These are phyloP conservation scores for Lumnitzera racemosa DNA, from an alignment of 345 rosid genomes.

Conservation along the genomic window DNA sequence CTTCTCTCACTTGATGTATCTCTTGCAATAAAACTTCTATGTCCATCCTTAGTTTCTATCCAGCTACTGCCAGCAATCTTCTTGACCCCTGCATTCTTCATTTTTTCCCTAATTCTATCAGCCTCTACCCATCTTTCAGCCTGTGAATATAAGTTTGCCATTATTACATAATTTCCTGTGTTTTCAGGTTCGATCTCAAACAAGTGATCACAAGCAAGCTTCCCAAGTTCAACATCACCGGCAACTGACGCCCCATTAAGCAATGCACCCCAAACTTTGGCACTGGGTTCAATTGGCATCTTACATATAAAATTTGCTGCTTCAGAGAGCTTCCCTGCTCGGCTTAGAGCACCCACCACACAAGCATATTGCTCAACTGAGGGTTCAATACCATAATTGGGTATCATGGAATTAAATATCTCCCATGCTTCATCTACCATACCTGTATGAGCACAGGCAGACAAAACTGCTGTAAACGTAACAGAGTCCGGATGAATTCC, in stretches of 20 bases:
- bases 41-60: slow-evolving; percentile 46
- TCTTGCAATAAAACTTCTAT: slow-evolving; percentile 35
- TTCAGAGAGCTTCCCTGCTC: slow-evolving; percentile 62
- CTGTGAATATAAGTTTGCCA: slow-evolving; percentile 76
- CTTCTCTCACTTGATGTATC: slow-evolving; percentile 36
- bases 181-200: slow-evolving; percentile 72
- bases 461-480: slow-evolving; percentile 61
- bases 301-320: slow-evolving; percentile 56
- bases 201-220: slow-evolving; percentile 46
- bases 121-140: slow-evolving; percentile 88
- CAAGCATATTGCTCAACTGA: slow-evolving; percentile 80
- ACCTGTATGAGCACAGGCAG: slow-evolving; percentile 75
- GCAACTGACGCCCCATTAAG: slow-evolving; percentile 68
- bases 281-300: slow-evolving; percentile 67
- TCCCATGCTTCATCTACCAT: slow-evolving; percentile 47
- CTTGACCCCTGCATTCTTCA: slow-evolving; percentile 53
- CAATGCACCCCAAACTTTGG: slow-evolving; percentile 86
- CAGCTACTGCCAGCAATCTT: slow-evolving; percentile 76
- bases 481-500: slow-evolving; percentile 63
- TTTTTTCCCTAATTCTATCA: slow-evolving; percentile 50
- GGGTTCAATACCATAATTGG: slow-evolving; percentile 38
- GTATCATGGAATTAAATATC: slow-evolving; percentile 48
- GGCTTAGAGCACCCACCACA: slow-evolving; percentile 68
- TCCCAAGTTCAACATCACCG: slow-evolving; percentile 60
- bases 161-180: slow-evolving; percentile 61